These are phyloP conservation scores for Curvularia lunata DNA, from an alignment of 2,329 filamentous ascomycete genomes.

Conservation along the genomic window DNA sequence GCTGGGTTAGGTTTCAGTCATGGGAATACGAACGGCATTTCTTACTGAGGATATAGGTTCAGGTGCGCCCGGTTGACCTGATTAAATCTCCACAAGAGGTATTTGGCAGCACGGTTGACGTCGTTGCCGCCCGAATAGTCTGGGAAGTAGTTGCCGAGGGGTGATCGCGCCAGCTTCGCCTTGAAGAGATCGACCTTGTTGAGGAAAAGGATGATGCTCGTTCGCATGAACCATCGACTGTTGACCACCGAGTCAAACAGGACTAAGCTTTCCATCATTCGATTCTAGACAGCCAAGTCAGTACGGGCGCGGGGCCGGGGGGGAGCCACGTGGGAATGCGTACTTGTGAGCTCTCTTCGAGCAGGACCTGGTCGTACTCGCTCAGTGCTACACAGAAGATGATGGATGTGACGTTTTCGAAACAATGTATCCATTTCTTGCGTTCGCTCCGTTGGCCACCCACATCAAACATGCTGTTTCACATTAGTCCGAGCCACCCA, in stretches of 20 bases:
- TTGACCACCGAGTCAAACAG: slow-evolving; percentile 99
- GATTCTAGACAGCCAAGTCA: slow-evolving; percentile 69
- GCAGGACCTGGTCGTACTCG: slow-evolving; percentile 95
- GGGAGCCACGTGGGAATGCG: slow-evolving; percentile 31
- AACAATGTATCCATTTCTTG: slow-evolving; percentile 99
- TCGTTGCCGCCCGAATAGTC: slow-evolving; percentile 98
- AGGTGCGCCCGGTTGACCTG: slow-evolving; percentile 96
- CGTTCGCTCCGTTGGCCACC: slow-evolving; percentile 95
- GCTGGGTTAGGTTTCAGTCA: slow-evolving; percentile 13
- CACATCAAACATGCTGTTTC: slow-evolving; percentile 94
- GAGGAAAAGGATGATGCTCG: slow-evolving; percentile 96
- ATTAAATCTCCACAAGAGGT: slow-evolving; percentile 97
- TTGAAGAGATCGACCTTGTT: slow-evolving; percentile 99
- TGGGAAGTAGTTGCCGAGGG: slow-evolving; percentile 92
- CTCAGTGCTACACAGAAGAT: slow-evolving; percentile 98
- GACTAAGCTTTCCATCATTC: slow-evolving; percentile 98
- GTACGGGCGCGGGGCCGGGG: slow-evolving; percentile 19
- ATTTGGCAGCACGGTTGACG: slow-evolving; percentile 97
- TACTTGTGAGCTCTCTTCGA: slow-evolving; percentile 98
- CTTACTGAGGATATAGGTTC: slow-evolving; percentile 90
- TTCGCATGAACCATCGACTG: slow-evolving; percentile 98
- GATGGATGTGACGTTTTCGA: slow-evolving; percentile 98
- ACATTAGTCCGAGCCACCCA: slow-evolving; percentile 35
- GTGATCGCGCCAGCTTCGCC: slow-evolving; percentile 87
- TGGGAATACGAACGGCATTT: neutral